Conservation (phyloP, 2,329 filamentous ascomycete species). For the Curvularia eragrostidis region DNA sequence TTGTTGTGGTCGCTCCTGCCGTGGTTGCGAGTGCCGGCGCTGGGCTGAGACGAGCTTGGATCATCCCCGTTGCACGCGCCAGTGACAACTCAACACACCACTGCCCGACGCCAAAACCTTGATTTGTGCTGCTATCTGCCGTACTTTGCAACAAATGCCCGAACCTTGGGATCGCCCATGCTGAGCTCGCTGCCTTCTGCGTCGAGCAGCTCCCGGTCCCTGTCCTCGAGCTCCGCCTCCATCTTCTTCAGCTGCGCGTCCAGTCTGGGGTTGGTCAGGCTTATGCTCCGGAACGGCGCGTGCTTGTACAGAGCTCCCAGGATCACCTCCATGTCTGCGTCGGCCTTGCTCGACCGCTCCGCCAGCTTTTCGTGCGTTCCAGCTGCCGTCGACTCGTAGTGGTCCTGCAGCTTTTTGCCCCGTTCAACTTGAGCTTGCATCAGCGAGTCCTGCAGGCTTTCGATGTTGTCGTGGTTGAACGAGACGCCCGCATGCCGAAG, state of each 20-base stretch:
- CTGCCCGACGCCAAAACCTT: background rate
- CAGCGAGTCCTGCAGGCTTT: conserved; percentile 39
- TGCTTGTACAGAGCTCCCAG: conserved; percentile 49
- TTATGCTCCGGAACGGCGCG: conserved; percentile 39
- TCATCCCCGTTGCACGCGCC: conserved; percentile 7
- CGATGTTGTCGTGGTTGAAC: conserved; percentile 37
- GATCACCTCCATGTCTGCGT: conserved; percentile 48
- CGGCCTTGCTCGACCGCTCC: conserved; percentile 46
- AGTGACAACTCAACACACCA: conserved; percentile 12
- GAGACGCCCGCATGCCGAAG: conserved; percentile 44
- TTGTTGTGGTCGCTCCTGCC: background rate
- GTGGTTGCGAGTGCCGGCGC: background rate
- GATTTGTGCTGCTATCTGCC: conserved; percentile 26
- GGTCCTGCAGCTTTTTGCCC: conserved; percentile 42
- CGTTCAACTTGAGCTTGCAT: conserved; percentile 41
- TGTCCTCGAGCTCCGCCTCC: conserved; percentile 47
- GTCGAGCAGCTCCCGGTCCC: conserved; percentile 49
- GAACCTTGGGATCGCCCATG: conserved; percentile 39
- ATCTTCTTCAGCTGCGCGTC: conserved; percentile 45
- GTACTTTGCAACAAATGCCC: conserved; percentile 43
- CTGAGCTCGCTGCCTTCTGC: conserved; percentile 44
- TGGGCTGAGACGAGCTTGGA: conserved; percentile 4
- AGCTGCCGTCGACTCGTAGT: conserved; percentile 43
- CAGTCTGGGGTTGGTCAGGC: conserved; percentile 32
- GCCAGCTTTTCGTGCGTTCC: conserved; percentile 45